phyloP scores from a whole-genome alignment of 164 flowering plant genomes.

The Malania oleifera region DNA sequence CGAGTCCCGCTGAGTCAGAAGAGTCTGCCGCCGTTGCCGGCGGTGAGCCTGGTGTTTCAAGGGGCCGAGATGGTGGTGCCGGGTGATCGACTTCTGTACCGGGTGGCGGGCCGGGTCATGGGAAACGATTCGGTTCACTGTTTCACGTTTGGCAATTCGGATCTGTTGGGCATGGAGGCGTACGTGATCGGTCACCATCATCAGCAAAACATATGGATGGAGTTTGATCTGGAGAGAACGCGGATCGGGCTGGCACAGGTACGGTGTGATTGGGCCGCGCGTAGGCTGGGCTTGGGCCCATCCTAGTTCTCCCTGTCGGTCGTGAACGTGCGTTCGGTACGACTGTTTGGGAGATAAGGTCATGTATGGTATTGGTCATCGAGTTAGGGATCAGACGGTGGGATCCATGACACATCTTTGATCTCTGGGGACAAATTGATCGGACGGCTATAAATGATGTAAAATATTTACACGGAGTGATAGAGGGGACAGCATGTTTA shows the following conservation, averaged over 20 bases:
- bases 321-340: no score
- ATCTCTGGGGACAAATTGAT: no score
- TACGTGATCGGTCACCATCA: constrained; percentile 83
- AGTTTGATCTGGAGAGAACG: constrained; percentile 58
- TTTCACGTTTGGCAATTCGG: constrained; percentile 86
- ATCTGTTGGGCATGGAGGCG: constrained; percentile 60
- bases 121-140: constrained; percentile 55
- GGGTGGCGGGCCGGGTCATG: constrained; percentile 39
- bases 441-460: no score
- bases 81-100: constrained; percentile 52
- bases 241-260: constrained; percentile 66
- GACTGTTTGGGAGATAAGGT: no score
- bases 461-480: no score
- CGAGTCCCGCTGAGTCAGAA: constrained; percentile 21
- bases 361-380: no score
- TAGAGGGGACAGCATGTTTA: no score
- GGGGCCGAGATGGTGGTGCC: constrained; percentile 77
- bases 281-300: constrained; percentile 28
- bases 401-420: no score
- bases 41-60: constrained; percentile 56
- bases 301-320: no score
- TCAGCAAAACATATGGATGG: constrained; percentile 87
- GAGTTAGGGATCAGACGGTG: no score
- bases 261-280: constrained; percentile 64
- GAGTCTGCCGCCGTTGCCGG: constrained; percentile 39